A percentile compares a stretch with the other conserved stretches of the same genome.
These are phyloP conservation scores for Knoxdaviesia capensis DNA, from an alignment of 2,329 filamentous ascomycete species.

Conservation along the genomic window DNA sequence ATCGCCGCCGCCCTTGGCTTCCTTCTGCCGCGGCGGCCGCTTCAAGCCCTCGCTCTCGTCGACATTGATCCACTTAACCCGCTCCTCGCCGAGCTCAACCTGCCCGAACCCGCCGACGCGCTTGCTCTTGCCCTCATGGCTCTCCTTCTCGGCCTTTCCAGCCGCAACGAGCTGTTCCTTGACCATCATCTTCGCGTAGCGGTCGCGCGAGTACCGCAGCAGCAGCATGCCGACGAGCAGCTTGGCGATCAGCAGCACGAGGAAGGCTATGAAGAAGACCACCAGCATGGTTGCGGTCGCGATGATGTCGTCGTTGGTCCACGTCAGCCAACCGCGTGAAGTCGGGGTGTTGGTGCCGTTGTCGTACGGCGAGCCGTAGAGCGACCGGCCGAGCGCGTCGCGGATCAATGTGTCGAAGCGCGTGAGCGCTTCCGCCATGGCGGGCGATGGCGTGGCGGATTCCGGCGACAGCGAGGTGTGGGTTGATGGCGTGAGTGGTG, in stretches of 20 bases:
- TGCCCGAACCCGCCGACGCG: slow-evolving; percentile 66
- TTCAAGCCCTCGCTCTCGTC: slow-evolving; percentile 58
- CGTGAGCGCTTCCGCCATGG: slow-evolving; percentile 57
- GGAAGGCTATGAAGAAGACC: slow-evolving; percentile 67
- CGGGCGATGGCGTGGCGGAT: slow-evolving; percentile 44
- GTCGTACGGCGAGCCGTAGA: slow-evolving; percentile 31
- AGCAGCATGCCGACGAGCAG: slow-evolving; percentile 76
- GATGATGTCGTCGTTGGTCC: slow-evolving; percentile 53
- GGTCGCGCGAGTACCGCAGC: slow-evolving; percentile 55
- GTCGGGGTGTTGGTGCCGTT: neutral
- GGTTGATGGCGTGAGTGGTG: slow-evolving; percentile 44
- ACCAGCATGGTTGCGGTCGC: slow-evolving; percentile 65
- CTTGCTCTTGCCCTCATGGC: slow-evolving; percentile 49
- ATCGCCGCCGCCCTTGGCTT: slow-evolving; percentile 25
- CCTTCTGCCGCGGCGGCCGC: slow-evolving; percentile 18
- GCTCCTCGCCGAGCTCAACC: slow-evolving; percentile 77
- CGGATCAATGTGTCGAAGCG: slow-evolving; percentile 60
- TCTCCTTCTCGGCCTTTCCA: slow-evolving; percentile 27
- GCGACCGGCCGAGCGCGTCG: slow-evolving; percentile 53
- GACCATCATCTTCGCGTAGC: slow-evolving; percentile 65
- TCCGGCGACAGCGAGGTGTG: slow-evolving; percentile 47
- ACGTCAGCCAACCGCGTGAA: slow-evolving; percentile 26
- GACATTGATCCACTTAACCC: slow-evolving; percentile 66
- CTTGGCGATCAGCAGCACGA: slow-evolving; percentile 69
- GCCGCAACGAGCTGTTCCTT: slow-evolving; percentile 32